These are phyloP conservation scores for Alloascoidea africana DNA, from an alignment of 805 yeast species.

Conservation along the genomic window DNA sequence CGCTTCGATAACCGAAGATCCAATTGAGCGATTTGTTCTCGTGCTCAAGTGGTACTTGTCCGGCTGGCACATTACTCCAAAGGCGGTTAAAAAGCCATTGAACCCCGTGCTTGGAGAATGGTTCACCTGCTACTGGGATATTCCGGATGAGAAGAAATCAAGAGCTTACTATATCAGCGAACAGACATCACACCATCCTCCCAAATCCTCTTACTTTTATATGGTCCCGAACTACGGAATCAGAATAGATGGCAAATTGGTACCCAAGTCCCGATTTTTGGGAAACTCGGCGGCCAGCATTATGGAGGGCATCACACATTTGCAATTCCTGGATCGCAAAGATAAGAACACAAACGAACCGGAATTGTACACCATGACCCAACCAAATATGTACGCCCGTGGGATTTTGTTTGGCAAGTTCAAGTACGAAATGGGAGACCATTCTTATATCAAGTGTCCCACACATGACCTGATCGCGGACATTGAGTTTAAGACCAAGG, in stretches of 20 bases:
- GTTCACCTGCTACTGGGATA: conserved; percentile 86
- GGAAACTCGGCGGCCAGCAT: conserved; percentile 96
- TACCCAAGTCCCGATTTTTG: conserved; percentile 77
- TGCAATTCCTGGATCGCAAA: conserved; percentile 49
- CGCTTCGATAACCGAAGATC: conserved; percentile 48
- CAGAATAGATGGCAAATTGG: conserved; percentile 75
- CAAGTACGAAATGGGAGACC: conserved; percentile 87
- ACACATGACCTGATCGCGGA: conserved; percentile 48
- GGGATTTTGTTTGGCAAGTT: conserved; percentile 86
- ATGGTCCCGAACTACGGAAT: conserved; percentile 68
- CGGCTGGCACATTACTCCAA: conserved; percentile 97
- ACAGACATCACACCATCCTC: conserved; percentile 98
- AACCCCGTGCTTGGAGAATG: conserved; percentile 91
- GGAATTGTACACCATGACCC: conserved; percentile 75
- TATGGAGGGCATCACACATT: conserved; percentile 80
- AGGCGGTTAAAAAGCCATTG: conserved; percentile 93
- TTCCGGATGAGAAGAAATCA: conserved; percentile 45
- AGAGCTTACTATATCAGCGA: conserved; percentile 80
- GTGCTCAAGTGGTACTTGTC: conserved; percentile 85
- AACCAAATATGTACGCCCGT: conserved; percentile 91
- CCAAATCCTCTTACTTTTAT: conserved; percentile 87
- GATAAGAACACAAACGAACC: conserved; percentile 23
- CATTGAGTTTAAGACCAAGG: conserved; percentile 90
- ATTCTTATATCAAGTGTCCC: conserved; percentile 58
- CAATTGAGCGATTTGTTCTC: conserved; percentile 51